Evolutionary conservation across 202 grass and related monocot genomes (phyloP), one percentile per base, ranked within the genome.

Genomic region (Tripidium arundinaceum): DNA sequence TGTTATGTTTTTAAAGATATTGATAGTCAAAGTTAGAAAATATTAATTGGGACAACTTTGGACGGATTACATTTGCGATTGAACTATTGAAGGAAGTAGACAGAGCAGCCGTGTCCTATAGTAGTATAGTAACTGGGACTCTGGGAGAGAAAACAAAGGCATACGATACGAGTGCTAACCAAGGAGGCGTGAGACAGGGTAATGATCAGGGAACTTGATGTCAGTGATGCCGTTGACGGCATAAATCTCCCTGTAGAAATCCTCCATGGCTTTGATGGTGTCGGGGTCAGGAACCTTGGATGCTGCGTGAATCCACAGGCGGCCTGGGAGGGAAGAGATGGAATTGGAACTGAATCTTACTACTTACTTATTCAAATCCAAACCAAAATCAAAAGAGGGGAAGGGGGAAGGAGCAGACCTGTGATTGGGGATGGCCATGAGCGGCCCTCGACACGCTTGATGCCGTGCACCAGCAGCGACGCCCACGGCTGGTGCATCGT

Each of bases 401-500:
- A 9, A 6, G 26, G 52, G 3, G 62, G 36, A 14, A 37, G 62
- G 25, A 31, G 18, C 43, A 49, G 2, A 92, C 94, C 89, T 12
- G 81, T 92, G 43, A 98, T 57, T 3, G 94, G 91, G 26, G 94
- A 88, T 13, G 94, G 87, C 94, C 94, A 98, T 14, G 94, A 98
- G 59, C 94, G 77, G 40, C 94, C 94, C 84, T 98, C 94, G 5
- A 98, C 69, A 41, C 94, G 91, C 86, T 98, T 98, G 85, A 98
- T 98, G 60, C 94, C 94, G 71, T 98, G 73, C 62, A 98, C 86
- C 31, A 98, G 82, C 50, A 98, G 94, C 28, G 91, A 98, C 21
- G 94, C 94, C 94, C 94, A 98, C 2, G 94, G 91, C 70, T 98
- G 94, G 72, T 98, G 94, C 94, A 98, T 98, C 72, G 94, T 98